Base-by-base conservation (phyloP, 306 rosid genomes). In the Fagus crenata region DNA sequence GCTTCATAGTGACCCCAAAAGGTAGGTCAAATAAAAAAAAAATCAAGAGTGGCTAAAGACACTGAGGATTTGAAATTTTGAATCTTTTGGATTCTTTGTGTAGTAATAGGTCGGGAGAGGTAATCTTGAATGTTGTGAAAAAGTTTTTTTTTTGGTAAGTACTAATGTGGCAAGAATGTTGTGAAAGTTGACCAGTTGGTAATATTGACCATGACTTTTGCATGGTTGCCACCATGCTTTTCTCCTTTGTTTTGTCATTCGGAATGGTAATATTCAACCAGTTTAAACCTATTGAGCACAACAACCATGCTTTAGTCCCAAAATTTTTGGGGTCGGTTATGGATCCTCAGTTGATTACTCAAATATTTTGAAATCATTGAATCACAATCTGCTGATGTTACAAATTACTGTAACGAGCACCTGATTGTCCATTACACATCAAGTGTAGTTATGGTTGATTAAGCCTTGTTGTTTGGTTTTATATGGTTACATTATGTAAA, bases 381-480 rank as follows among this genome's bases (percentile, higher is more conserved):
- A 63, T 15, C 70, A 37, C 17, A 39, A 1, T 33, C 36, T 78
- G 69, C 69, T 41, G 37, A 55, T 83, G 55, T 65, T 83, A 35
- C 59, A 70, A 35, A 36, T 35, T 63, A 31, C 37, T 56, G 73
- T 42, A 56, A 35, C 46, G 1, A 56, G 73, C 39, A 72, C 36
- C 73, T 28, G 69, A 63, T 63, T 6, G 28, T 36, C 43, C 43
- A 33, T 36, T 6, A 63, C 43, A 9, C 42, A 13, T 32, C 33
- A 32, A 33, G 69, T 35, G 41, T 7, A 56, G 64, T 35, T 3
- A 28, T 22, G 64, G 31, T 28, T 58, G 64, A 22, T 65, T 32
- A 28, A 14, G n/a, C 65, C 12, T 43, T 5, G 0, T 74, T 81
- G 41, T 4, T 49, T 32, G 31, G 1, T 60, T 4, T 60, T 32